Evolutionary conservation across 2,329 filamentous ascomycete genomes (phyloP), one percentile per base, ranked within the genome.

Genomic region (Botrytis galanthina): DNA sequence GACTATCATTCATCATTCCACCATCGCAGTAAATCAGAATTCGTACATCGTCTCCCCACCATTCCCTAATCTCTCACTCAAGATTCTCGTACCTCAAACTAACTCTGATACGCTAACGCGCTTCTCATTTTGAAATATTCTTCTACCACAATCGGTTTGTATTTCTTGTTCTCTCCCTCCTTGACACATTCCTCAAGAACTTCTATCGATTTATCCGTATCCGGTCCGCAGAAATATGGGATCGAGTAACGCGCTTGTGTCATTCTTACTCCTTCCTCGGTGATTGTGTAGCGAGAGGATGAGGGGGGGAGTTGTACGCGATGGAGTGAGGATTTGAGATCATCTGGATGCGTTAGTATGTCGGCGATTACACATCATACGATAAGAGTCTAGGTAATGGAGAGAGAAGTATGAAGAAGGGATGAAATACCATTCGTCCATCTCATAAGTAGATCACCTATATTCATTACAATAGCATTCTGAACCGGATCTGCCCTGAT

Each of bases 161-260:
- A 89, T 78, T 85, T 87, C 57, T 85, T 82, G 1, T 84, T 83
- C 69, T 84, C 81, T 1, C 80, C 80, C 29, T 82, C 81, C 16
- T 82, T 82, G 35, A 81, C 82, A 75, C 85, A 87, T 8, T 83
- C 83, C 1, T 84, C 82, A 63, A 89, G 82, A 75, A 86, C 87
- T 76, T 88, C 85, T 70, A 90, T 86, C 14, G 86, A 79, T 5
- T 83, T 81, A 61, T 85, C 82, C 4, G 84, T 81, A 75, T 88
- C 85, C 0, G 87, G 86, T 9, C 82, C 81, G 46, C 89, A 82
- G 72, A 90, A 90, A 77, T 89, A 90, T 0, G 88, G 87, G 70
- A 90, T 90, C 14, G 88, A 90, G 75, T 88, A 90, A 22, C 88
- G 81, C 32, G 84, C 83, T 46, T 82, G 81, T 4, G 86, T 87